phyloP scores from a whole-genome alignment of 805 yeast genomes.

The Yarrowia sp. region DNA sequence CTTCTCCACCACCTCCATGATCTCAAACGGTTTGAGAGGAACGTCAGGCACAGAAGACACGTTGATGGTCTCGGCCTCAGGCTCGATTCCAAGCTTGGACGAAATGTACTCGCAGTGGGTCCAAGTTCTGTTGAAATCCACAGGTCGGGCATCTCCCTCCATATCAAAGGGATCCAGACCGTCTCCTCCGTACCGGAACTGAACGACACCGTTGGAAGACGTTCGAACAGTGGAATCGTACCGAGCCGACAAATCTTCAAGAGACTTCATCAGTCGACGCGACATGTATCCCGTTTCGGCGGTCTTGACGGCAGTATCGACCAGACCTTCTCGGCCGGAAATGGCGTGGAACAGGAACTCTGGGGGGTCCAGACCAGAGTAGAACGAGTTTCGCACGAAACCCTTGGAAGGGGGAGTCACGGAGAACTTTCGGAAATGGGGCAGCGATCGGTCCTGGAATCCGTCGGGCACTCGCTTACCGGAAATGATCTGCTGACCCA shows the following conservation, averaged over 20 bases:
- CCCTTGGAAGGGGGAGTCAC: constrained; percentile 98
- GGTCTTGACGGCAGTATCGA: constrained; percentile 98
- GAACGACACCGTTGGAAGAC: constrained; percentile 95
- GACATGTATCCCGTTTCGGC: constrained; percentile 99
- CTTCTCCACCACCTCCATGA: constrained; percentile 60
- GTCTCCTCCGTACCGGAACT: constrained; percentile 98
- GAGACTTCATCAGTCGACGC: constrained; percentile 94
- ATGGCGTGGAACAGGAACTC: constrained; percentile 98
- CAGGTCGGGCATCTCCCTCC: constrained; percentile 99
- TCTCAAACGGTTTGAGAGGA: constrained; percentile 72
- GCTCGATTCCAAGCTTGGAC: constrained; percentile 30
- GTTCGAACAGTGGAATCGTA: constrained; percentile 96
- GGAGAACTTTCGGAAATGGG: constrained; percentile 94
- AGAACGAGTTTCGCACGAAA: constrained; percentile 95
- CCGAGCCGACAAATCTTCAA: constrained; percentile 92
- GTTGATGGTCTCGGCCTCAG: constrained; percentile 51
- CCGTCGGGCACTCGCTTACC: constrained; percentile 99
- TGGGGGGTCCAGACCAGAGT: constrained; percentile 91
- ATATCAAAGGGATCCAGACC: constrained; percentile 97
- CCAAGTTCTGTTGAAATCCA: constrained; percentile 93
- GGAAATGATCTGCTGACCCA: constrained; percentile 97
- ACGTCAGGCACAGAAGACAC: constrained; percentile 57
- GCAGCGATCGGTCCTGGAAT: constrained; percentile 97
- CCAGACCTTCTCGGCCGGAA: constrained; percentile 99
- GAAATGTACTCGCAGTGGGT: constrained; percentile 77